Conservation (phyloP, 352 stramenopile species). For the Plasmopara halstedii region DNA sequence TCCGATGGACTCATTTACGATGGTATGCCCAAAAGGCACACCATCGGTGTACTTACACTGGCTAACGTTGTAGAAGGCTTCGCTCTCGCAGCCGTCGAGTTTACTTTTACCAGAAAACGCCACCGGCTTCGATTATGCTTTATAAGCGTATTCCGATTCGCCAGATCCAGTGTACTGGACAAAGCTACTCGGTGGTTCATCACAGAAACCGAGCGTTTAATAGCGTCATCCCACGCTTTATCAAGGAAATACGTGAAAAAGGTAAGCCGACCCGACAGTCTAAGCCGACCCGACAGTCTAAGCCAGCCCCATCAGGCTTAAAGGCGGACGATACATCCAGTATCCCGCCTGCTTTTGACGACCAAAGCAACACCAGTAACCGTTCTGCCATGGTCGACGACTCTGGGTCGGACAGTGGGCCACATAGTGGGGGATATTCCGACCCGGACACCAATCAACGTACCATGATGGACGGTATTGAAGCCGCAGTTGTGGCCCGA, state of each 20-base stretch:
- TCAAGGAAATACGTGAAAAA: not conserved
- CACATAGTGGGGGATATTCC: not conserved
- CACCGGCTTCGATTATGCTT: not conserved
- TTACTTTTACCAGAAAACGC: not conserved
- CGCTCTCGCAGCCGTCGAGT: not conserved
- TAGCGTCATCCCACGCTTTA: not conserved
- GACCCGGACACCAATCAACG: not conserved
- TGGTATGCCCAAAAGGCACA: not conserved
- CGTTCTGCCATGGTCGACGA: not conserved
- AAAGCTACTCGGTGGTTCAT: not conserved
- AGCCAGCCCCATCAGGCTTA: not conserved
- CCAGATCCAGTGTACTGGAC: not conserved
- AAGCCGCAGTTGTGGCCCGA: not conserved
- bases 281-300: no score
- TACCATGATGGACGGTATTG: not conserved
- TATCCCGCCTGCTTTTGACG: not conserved
- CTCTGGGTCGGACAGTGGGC: not conserved
- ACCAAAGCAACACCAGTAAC: not conserved
- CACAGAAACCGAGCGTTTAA: not conserved
- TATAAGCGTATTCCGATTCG: not conserved
- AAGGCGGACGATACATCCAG: not conserved
- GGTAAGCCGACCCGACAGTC: not conserved
- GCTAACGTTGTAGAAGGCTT: not conserved
- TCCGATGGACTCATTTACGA: not conserved
- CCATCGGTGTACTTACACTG: not conserved